These are phyloP conservation scores for Clitoria ternatea DNA, from an alignment of 306 rosid genomes.

Conservation along the genomic window DNA sequence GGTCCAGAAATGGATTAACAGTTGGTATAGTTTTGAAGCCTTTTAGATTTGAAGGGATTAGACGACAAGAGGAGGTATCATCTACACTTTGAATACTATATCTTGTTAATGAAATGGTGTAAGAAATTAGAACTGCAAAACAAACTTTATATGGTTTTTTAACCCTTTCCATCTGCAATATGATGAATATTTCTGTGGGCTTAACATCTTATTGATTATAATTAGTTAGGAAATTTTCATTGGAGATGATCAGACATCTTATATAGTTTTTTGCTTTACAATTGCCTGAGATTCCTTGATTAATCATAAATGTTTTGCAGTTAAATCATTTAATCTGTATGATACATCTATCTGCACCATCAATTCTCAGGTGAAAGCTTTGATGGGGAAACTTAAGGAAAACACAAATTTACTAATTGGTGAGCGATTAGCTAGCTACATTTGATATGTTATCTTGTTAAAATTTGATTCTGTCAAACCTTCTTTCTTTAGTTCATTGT, in stretches of 20 bases:
- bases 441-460: conserved; percentile 8
- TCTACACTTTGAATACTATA: neutral
- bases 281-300: conserved; percentile 6
- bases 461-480: neutral
- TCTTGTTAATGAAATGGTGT: neutral
- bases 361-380: conserved; percentile 60
- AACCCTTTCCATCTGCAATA: neutral
- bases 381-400: conserved; percentile 62
- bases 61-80: conserved; percentile 84
- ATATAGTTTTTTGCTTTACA: neutral
- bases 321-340: conserved; percentile 1
- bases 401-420: conserved; percentile 72
- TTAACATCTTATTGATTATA: neutral
- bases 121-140: neutral
- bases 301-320: conserved; percentile 9
- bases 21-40: conserved; percentile 76
- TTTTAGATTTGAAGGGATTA: conserved; percentile 87
- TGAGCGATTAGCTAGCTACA: conserved; percentile 44
- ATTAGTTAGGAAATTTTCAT: neutral
- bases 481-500: conserved; percentile 4
- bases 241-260: neutral
- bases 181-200: conserved; percentile 11
- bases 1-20: conserved; percentile 65
- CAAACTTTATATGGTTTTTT: neutral
- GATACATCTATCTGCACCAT: conserved; percentile 5